Evolutionary conservation across 129 eudicot genomes (phyloP).

Genomic region (Pulicaria dysenterica): DNA sequence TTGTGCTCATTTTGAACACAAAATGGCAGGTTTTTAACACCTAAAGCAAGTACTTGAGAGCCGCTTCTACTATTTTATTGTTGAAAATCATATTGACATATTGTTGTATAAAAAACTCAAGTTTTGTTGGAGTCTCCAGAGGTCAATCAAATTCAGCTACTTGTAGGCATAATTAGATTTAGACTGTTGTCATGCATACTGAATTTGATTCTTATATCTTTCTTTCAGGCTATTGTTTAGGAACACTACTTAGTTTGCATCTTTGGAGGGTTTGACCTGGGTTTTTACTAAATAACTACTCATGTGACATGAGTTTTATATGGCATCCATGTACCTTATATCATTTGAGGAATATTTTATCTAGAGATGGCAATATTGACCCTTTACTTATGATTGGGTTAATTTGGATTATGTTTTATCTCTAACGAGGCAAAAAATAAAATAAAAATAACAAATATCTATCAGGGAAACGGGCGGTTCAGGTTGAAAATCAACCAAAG

Average conservation of each 20-base stretch:
- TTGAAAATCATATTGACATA: too few relatives aligned
- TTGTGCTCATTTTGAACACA: background rate
- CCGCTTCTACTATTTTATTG: background rate
- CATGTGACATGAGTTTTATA: background rate
- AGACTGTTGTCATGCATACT: background rate
- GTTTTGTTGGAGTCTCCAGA: constrained; percentile 3
- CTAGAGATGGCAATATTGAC: too few relatives aligned
- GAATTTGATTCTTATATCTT: background rate
- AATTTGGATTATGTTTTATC: background rate
- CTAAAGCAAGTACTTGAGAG: constrained; percentile 8
- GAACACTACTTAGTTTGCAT: background rate
- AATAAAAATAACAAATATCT: too few relatives aligned
- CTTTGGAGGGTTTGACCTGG: background rate
- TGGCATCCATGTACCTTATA: constrained; percentile 10
- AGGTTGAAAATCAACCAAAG: too few relatives aligned
- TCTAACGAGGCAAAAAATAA: background rate
- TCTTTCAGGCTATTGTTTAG: background rate
- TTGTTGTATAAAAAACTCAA: background rate
- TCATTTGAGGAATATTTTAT: background rate
- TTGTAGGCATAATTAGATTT: background rate
- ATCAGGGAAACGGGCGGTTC: too few relatives aligned
- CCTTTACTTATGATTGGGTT: background rate
- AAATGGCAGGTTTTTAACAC: background rate
- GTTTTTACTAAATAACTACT: too few relatives aligned
- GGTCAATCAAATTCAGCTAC: background rate